A percentile compares a stretch with the other conserved stretches of the same genome.
Evolutionary conservation across 148 eudicot genomes (phyloP).

Genomic region (Rhododendron simsii): DNA sequence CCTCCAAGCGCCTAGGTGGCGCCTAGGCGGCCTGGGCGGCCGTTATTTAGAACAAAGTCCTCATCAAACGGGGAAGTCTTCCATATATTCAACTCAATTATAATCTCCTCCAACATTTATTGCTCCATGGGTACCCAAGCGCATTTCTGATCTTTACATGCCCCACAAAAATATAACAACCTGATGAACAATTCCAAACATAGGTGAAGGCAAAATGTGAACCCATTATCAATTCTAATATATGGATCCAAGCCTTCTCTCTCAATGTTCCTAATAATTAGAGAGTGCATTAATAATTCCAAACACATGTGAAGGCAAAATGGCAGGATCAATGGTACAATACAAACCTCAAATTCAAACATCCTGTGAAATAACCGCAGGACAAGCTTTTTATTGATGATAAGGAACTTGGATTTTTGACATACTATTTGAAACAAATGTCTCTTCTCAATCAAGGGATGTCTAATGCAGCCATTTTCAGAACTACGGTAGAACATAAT

Average conservation of each 20-base stretch:
- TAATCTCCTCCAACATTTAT: too few relatives aligned
- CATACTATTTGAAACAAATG: background rate
- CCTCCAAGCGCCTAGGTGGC: too few relatives aligned
- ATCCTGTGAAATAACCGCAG: background rate
- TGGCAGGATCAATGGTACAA: background rate
- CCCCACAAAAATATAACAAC: too few relatives aligned
- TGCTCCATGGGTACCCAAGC: too few relatives aligned
- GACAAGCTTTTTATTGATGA: background rate
- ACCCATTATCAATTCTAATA: background rate
- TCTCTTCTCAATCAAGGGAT: background rate
- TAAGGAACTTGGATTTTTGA: background rate
- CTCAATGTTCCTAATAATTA: background rate
- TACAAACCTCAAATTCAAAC: background rate
- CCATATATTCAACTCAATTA: too few relatives aligned
- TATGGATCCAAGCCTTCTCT: background rate
- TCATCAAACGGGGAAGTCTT: too few relatives aligned
- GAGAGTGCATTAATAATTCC: background rate
- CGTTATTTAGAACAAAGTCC: too few relatives aligned
- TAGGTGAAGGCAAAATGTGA: background rate
- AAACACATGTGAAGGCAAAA: background rate
- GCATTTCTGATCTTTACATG: too few relatives aligned
- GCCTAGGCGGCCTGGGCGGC: too few relatives aligned
- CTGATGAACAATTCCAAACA: too few relatives aligned
- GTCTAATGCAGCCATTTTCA: background rate
- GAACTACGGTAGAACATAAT: background rate